These are phyloP conservation scores for Pleurotus pulmonarius DNA, from an alignment of 768 basidiomycete species.

Conservation along the genomic window DNA sequence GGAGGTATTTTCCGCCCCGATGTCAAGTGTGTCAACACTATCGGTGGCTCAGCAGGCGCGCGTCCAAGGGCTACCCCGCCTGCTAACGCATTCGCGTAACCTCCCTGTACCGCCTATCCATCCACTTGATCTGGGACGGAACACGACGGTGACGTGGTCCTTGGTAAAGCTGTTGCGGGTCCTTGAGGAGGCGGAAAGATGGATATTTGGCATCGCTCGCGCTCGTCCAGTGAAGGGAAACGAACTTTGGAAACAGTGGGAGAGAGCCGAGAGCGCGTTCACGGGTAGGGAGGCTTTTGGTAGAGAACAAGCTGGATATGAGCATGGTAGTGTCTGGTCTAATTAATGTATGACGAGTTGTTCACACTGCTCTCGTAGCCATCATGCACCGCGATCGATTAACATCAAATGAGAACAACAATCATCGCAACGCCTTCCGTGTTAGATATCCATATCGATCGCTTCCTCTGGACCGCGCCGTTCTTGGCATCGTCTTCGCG, in stretches of 20 bases:
- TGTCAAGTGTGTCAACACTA: neutral
- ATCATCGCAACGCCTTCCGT: no score
- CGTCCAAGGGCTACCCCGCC: neutral
- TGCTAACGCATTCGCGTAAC: neutral
- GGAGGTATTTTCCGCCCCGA: slow-evolving; percentile 23
- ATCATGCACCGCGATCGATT: no score
- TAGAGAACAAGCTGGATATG: neutral
- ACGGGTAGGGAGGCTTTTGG: neutral
- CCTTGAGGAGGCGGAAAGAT: slow-evolving; percentile 32
- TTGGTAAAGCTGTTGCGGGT: slow-evolving; percentile 22
- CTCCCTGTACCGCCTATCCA: slow-evolving; percentile 20
- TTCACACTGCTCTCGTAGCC: no score
- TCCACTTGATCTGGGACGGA: slow-evolving; percentile 20
- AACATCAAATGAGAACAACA: no score
- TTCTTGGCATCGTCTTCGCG: no score
- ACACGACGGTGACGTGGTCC: slow-evolving; percentile 9
- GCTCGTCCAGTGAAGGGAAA: slow-evolving; percentile 48
- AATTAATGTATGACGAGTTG: no score
- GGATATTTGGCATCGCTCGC: slow-evolving; percentile 28
- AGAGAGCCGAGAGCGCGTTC: slow-evolving; percentile 22
- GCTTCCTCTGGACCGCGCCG: no score
- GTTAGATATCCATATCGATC: no score
- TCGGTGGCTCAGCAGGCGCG: slow-evolving; percentile 9
- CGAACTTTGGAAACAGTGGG: slow-evolving; percentile 56
- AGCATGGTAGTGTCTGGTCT: neutral